These are phyloP conservation scores for Talaromyces sp. DNA, from an alignment of 2,329 filamentous ascomycete genomes.

Conservation along the genomic window DNA sequence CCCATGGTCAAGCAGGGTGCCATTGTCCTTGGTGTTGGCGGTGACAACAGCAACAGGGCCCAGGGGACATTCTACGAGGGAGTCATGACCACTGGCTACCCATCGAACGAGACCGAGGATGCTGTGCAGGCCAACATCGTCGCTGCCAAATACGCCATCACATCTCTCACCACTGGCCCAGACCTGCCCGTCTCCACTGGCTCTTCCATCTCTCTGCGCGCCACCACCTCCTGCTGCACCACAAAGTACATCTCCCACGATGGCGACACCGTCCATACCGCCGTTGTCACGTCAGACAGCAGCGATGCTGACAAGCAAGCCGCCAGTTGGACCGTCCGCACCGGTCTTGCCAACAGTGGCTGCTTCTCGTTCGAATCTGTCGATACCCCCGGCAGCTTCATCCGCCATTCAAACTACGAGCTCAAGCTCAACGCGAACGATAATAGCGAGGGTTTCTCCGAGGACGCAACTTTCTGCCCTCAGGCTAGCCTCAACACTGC, in stretches of 20 bases:
- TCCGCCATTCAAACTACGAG: slow-evolving; percentile 7
- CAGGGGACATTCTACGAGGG: slow-evolving; percentile 10
- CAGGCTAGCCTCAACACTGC: background rate
- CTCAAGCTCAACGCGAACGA: slow-evolving; percentile 4
- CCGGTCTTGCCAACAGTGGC: slow-evolving; percentile 7
- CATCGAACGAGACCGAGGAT: slow-evolving; percentile 6
- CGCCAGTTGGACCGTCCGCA: slow-evolving; percentile 7
- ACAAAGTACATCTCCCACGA: slow-evolving; percentile 5
- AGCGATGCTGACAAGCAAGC: background rate
- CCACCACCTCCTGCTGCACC: slow-evolving; percentile 2
- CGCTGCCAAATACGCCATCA: slow-evolving; percentile 3
- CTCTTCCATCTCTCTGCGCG: slow-evolving; percentile 1
- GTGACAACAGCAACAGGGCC: slow-evolving; percentile 7
- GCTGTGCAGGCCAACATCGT: slow-evolving; percentile 8
- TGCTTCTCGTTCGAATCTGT: slow-evolving; percentile 11
- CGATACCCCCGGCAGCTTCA: slow-evolving; percentile 7
- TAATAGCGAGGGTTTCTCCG: slow-evolving; percentile 2
- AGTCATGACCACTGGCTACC: slow-evolving; percentile 7
- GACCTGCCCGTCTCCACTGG: background rate
- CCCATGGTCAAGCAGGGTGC: slow-evolving; percentile 7
- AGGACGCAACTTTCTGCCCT: slow-evolving; percentile 9
- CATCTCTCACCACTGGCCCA: background rate
- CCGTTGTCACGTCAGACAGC: slow-evolving; percentile 4
- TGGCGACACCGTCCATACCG: slow-evolving; percentile 3
- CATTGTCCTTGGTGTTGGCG: slow-evolving; percentile 7